Base-by-base conservation (phyloP, 129 eudicot genomes). In the Helichrysum umbraculigerum region DNA sequence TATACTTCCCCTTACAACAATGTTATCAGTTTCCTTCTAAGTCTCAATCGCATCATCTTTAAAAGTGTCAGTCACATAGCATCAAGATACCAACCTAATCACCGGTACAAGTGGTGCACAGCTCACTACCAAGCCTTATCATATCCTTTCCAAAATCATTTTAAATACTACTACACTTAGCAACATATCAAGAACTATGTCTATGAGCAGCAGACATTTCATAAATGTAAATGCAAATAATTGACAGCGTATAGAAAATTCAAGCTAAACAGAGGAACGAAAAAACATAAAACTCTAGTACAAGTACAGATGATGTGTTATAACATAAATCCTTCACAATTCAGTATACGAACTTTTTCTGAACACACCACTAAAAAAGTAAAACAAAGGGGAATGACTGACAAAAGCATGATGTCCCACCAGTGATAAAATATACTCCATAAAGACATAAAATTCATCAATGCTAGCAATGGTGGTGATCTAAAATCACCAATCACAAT, bases 371-470 rank as follows among this genome's bases (percentile, higher is more conserved):
- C n/a, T 71, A 78, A 21, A 65, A 42, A 63, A 6, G 28, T 50
- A 64, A 2, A 15, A 50, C 2, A 57, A 37, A 57, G 59, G 19
- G 47, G 60, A 35, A 64, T 72, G 70, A 66, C 79, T 79, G 74
- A 73, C 75, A 80, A 73, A 73, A 42, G 63, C 67, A 79, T 71
- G 20, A 71, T 33, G 41, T 62, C 78, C 67, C 67, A 72, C 78
- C 71, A 62, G 34, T 39, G 72, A 63, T 69, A 9, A 78, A 70
- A 50, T 25, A 25, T 25, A 25, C 28, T 25, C 41, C 22, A 71
- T 71, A 71, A 62, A 78, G 50, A 25, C 60, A 72, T 52, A 63
- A 62, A 60, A 78, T 70, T 21, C 76, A 70, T n/a, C 22, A 70
- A 29, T 69, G 65, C 54, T 20, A 56, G 9, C 29, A 56, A 56